Percentiles rank a stretch among this genome's conserved stretches.
phyloP scores from a whole-genome alignment of 116 monocot species.

The Cymodocea nodosa region DNA sequence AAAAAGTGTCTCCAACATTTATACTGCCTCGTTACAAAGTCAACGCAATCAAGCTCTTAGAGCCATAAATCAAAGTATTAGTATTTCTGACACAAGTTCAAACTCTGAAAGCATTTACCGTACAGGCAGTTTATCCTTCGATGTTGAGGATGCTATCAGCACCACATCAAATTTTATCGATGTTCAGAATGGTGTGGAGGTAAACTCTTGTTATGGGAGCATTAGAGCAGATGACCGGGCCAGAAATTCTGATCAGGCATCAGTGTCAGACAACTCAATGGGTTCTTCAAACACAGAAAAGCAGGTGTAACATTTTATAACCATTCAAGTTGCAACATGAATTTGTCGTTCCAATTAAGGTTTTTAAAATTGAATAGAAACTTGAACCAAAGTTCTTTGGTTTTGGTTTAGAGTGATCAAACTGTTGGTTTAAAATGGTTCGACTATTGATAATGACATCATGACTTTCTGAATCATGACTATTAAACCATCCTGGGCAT shows the following conservation, averaged over 20 bases:
- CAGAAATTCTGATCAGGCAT: neutral
- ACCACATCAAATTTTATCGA: slow-evolving; percentile 1
- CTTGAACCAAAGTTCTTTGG: too few species aligned
- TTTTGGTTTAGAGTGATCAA: too few species aligned
- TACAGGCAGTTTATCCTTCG: neutral
- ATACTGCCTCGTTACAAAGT: slow-evolving; percentile 7
- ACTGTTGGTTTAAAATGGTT: too few species aligned
- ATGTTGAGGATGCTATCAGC: neutral
- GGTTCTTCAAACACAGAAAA: slow-evolving; percentile 7
- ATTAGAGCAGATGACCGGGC: slow-evolving; percentile 1
- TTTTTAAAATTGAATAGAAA: too few species aligned
- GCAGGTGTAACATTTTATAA: slow-evolving; percentile 2
- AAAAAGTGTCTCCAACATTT: neutral
- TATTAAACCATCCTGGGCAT: too few species aligned
- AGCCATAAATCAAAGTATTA: slow-evolving; percentile 7
- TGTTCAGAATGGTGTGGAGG: neutral
- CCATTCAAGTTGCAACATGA: too few species aligned
- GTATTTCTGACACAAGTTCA: neutral
- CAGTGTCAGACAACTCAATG: neutral
- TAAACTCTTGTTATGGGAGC: slow-evolving; percentile 4
- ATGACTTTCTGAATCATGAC: too few species aligned
- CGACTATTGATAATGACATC: too few species aligned
- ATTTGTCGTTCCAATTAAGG: too few species aligned
- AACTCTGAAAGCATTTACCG: neutral
- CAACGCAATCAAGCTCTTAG: slow-evolving; percentile 14